Conservation (phyloP, 345 rosid species). For the Acer saccharum region DNA sequence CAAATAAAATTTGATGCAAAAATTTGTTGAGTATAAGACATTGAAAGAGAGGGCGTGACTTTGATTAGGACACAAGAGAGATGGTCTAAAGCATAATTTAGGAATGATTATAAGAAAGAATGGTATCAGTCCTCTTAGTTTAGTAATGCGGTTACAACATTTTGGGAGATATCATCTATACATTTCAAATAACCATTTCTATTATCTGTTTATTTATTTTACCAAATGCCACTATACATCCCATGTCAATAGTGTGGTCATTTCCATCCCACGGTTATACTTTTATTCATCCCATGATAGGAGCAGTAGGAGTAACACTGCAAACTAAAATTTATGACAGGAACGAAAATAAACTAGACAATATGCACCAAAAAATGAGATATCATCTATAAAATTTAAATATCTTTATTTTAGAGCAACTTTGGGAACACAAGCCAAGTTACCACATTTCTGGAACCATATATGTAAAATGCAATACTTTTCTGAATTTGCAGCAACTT, state of each 20-base stretch:
- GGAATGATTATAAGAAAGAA: neutral
- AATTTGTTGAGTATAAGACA: neutral
- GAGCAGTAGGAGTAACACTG: neutral
- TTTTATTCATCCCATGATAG: neutral
- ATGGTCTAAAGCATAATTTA: neutral
- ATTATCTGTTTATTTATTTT: neutral
- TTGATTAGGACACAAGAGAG: neutral
- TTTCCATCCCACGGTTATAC: neutral
- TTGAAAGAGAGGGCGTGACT: neutral
- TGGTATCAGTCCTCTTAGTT: too few relatives aligned
- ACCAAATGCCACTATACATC: neutral
- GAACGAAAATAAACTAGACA: neutral
- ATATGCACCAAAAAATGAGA: neutral
- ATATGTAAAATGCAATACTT: too few relatives aligned
- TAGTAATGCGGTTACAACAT: neutral
- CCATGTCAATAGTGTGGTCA: neutral
- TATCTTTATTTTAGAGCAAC: too few relatives aligned
- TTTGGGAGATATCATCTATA: neutral
- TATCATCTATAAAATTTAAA: neutral
- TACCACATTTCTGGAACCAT: neutral
- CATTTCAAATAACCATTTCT: neutral
- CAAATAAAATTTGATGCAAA: neutral
- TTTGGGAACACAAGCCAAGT: neutral
- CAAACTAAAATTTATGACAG: neutral
- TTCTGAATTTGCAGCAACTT: neutral